Evolutionary conservation across 2,329 filamentous ascomycete genomes (phyloP).

Genomic region (Colletotrichum endophyticum): DNA sequence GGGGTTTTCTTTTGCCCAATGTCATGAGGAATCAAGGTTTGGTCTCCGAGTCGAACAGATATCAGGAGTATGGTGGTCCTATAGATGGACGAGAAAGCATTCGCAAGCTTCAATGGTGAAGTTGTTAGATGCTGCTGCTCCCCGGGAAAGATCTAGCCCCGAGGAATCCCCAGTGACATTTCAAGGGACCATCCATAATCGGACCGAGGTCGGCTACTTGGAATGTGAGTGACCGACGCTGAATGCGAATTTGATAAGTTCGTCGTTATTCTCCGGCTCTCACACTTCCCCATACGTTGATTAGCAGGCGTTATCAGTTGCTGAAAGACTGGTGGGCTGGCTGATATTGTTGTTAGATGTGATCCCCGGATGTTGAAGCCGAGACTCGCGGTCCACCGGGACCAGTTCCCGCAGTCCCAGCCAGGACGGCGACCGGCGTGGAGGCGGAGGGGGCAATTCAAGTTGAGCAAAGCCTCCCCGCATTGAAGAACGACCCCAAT

Average conservation of each 20-base stretch:
- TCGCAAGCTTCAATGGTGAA: rapidly evolving
- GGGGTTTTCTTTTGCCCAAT: background rate
- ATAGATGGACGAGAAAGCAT: rapidly evolving
- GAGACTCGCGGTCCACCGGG: background rate
- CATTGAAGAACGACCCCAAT: background rate
- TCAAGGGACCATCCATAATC: rapidly evolving
- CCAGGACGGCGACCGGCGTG: background rate
- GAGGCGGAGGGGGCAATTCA: background rate
- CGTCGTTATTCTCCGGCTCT: rapidly evolving
- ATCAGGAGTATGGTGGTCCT: rapidly evolving
- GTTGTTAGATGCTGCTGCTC: background rate
- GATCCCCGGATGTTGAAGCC: background rate
- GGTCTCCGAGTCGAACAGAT: background rate
- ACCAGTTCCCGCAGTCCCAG: background rate
- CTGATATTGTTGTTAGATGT: background rate
- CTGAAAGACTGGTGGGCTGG: no score
- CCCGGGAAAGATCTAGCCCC: rapidly evolving
- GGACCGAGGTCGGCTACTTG: background rate
- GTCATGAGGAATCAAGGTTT: background rate
- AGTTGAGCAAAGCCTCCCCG: background rate
- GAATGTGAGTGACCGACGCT: background rate
- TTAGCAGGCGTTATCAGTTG: background rate
- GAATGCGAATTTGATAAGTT: background rate
- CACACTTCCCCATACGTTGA: background rate
- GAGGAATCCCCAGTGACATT: background rate